A percentile compares a stretch with the other conserved stretches of the same genome.
phyloP scores from a whole-genome alignment of 75 land plant genomes.

The Selaginella tamariscina region DNA sequence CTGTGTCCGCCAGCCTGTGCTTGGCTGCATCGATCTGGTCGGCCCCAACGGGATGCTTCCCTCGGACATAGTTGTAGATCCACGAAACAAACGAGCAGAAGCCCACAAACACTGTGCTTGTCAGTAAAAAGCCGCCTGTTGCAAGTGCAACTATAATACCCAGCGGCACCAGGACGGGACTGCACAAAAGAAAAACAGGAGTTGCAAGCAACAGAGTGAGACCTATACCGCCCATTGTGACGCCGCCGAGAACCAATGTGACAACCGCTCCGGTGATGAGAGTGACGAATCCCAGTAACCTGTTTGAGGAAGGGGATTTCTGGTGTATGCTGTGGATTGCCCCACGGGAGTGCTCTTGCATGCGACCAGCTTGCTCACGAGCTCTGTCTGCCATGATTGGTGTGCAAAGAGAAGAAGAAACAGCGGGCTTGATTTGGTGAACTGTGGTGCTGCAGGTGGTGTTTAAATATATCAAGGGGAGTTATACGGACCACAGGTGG shows the following conservation, averaged over 20 bases:
- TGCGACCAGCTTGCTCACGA: background rate
- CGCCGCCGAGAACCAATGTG: background rate
- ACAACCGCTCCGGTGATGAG: background rate
- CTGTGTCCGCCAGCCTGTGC: background rate
- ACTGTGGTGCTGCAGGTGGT: too few species aligned
- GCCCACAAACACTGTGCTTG: background rate
- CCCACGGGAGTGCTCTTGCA: background rate
- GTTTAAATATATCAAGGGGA: too few species aligned
- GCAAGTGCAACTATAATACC: constrained; percentile 5
- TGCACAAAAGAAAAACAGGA: background rate
- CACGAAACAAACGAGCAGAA: background rate
- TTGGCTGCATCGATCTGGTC: constrained; percentile 10
- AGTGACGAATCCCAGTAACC: background rate
- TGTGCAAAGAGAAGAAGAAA: too few species aligned
- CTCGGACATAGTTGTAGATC: constrained; percentile 7
- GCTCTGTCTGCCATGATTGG: too few species aligned
- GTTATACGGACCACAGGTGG: too few species aligned
- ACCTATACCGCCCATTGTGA: background rate
- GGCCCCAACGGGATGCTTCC: background rate
- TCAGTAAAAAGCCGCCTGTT: background rate
- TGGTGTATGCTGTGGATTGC: background rate
- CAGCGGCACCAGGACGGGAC: constrained; percentile 2
- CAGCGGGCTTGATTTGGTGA: too few species aligned
- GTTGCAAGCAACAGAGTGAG: background rate
- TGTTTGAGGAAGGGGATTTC: background rate